Evolutionary conservation across 2,329 filamentous ascomycete species (phyloP).

Genomic region (Monosporascus cannonballus): DNA sequence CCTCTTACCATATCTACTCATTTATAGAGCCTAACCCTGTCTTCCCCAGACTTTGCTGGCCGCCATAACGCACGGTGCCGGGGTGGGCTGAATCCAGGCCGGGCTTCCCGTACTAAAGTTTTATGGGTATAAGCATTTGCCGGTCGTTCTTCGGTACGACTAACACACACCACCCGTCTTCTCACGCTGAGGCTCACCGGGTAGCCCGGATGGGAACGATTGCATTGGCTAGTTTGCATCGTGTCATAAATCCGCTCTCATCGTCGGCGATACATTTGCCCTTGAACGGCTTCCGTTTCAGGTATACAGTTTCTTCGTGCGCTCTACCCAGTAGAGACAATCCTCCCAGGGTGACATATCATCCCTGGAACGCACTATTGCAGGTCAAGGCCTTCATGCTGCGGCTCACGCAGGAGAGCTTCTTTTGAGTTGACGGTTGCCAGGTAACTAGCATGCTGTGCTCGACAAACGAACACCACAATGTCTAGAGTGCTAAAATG

Average conservation of each 20-base stretch:
- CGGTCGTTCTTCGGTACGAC: neutral
- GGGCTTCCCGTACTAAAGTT: neutral
- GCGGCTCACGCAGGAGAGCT: too few relatives aligned
- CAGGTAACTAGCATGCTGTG: too few relatives aligned
- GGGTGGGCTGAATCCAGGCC: neutral
- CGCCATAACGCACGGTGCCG: neutral
- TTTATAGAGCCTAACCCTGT: neutral
- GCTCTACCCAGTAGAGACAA: neutral
- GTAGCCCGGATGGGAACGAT: neutral
- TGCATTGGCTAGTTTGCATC: neutral
- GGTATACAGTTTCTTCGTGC: neutral
- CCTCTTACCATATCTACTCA: neutral
- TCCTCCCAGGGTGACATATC: neutral
- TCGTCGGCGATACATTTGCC: neutral
- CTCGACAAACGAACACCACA: too few relatives aligned
- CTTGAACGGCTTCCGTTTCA: neutral
- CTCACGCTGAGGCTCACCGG: neutral
- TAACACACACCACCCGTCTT: neutral
- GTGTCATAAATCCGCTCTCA: neutral
- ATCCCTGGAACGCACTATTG: neutral
- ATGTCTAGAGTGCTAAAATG: too few relatives aligned
- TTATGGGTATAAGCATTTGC: neutral
- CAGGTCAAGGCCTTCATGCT: neutral
- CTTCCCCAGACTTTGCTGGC: neutral
- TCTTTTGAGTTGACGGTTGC: too few relatives aligned